phyloP scores from a whole-genome alignment of 306 rosid species.

The Acacia confusa region DNA sequence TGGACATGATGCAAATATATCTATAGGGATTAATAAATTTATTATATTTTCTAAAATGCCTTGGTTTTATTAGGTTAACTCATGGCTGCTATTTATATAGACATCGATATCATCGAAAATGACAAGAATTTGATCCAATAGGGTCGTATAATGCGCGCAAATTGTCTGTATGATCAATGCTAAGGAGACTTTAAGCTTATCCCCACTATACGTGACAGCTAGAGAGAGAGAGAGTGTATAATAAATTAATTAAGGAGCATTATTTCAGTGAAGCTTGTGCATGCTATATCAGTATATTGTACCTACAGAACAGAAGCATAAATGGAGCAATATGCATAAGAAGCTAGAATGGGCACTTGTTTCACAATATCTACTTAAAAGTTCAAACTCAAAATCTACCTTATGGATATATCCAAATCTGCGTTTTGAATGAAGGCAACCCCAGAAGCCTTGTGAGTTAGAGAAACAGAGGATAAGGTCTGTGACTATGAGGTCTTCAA shows the following conservation, averaged over 20 bases:
- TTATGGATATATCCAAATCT: conserved; percentile 28
- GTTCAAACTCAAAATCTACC: conserved; percentile 15
- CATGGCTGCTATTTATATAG: neutral
- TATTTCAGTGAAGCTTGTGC: conserved; percentile 39
- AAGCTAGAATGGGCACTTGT: conserved; percentile 15
- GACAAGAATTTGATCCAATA: neutral
- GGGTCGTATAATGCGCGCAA: conserved; percentile 21
- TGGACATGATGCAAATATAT: neutral
- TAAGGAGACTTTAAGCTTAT: neutral
- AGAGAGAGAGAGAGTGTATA: neutral
- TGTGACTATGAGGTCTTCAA: conserved; percentile 36
- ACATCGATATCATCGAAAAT: neutral
- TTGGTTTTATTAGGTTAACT: neutral
- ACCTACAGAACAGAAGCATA: neutral
- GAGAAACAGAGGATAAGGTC: conserved; percentile 18
- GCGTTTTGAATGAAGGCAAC: neutral
- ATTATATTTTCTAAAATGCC: neutral
- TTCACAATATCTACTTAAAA: neutral
- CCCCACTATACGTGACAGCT: neutral
- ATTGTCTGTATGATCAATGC: conserved; percentile 23
- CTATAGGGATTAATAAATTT: neutral
- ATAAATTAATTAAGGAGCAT: neutral
- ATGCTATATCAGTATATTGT: too few relatives aligned
- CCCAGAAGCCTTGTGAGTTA: neutral
- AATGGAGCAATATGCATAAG: conserved; percentile 32